Evolutionary conservation across 179 eudicot species (phyloP).

Genomic region (Sideroxylon spinosum): DNA sequence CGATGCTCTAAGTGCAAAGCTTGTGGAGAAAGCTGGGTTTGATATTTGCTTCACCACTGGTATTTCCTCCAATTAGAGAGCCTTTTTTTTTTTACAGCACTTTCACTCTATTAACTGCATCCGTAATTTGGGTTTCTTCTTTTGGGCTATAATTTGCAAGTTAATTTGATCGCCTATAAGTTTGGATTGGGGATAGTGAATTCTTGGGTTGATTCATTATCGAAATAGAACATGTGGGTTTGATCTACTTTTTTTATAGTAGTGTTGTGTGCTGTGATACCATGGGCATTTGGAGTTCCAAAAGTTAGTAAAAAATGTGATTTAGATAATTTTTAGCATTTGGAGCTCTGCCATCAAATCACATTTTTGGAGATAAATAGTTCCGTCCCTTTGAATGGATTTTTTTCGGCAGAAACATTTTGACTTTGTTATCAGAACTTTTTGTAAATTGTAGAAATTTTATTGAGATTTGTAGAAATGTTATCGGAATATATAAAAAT

Average conservation of each 20-base stretch:
- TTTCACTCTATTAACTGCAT: not conserved
- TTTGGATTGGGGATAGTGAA: not conserved
- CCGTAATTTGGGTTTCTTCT: not conserved
- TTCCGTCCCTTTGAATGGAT: no score
- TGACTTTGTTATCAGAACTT: no score
- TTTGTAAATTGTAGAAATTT: no score
- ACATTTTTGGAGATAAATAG: no score
- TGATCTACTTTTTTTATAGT: not conserved
- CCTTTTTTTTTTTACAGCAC: no score
- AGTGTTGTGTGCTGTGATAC: not conserved
- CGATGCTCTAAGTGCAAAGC: constrained; percentile 88
- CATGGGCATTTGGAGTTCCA: no score
- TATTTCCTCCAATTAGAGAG: constrained; percentile 17
- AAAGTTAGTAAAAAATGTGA: no score
- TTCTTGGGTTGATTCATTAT: not conserved
- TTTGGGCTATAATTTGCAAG: not conserved
- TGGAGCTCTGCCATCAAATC: no score
- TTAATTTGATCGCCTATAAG: not conserved
- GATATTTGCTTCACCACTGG: constrained; percentile 82
- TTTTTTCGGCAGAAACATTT: no score
- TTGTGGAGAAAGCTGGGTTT: constrained; percentile 68
- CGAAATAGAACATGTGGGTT: not conserved
- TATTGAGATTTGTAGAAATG: no score
- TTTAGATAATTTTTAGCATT: no score
- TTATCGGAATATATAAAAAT: no score